Percentiles rank a stretch among this genome's conserved stretches.
These are phyloP conservation scores for Sugiyamaella grinbergsii DNA, from an alignment of 1,139 yeast species.

Conservation along the genomic window DNA sequence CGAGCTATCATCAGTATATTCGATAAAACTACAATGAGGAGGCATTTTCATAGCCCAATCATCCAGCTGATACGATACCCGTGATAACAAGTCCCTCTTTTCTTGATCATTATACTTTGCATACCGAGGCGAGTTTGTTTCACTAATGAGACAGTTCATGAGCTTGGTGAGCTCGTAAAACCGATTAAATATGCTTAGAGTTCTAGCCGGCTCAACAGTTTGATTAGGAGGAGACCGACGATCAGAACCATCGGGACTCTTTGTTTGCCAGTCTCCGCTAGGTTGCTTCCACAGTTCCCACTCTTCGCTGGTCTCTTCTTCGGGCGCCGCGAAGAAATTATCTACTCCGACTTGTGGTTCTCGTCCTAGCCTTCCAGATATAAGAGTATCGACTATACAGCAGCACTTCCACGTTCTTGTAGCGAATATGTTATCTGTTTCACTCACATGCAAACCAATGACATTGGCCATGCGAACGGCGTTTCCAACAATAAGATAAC, in stretches of 20 bases:
- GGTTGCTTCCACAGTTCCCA: slow-evolving; percentile 28
- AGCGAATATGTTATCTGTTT: slow-evolving; percentile 6
- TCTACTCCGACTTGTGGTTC: slow-evolving; percentile 25
- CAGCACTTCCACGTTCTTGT: slow-evolving; percentile 31
- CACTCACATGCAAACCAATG: slow-evolving; percentile 22
- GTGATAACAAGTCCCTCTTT: slow-evolving; percentile 14
- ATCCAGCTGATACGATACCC: slow-evolving; percentile 20
- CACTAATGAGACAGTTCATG: slow-evolving; percentile 24
- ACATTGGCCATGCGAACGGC: slow-evolving; percentile 27
- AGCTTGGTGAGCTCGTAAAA: slow-evolving; percentile 23
- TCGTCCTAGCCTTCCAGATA: slow-evolving; percentile 28
- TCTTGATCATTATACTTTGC: slow-evolving; percentile 17
- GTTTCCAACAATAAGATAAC: slow-evolving; percentile 28
- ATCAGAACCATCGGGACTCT: slow-evolving; percentile 7
- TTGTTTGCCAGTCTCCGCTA: slow-evolving; percentile 5
- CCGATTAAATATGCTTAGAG: slow-evolving; percentile 25
- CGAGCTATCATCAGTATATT: slow-evolving; percentile 8
- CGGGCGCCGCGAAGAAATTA: slow-evolving; percentile 21
- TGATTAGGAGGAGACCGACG: background rate
- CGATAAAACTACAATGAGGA: slow-evolving; percentile 21
- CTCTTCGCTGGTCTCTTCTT: slow-evolving; percentile 27
- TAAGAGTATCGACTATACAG: slow-evolving; percentile 29
- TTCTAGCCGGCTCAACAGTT: slow-evolving; percentile 25
- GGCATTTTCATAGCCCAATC: slow-evolving; percentile 25
- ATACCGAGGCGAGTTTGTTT: slow-evolving; percentile 25